Evolutionary conservation across 257 asterid genomes (phyloP), one percentile per base, ranked within the genome.

Genomic region (Cynanchum wilfordii): DNA sequence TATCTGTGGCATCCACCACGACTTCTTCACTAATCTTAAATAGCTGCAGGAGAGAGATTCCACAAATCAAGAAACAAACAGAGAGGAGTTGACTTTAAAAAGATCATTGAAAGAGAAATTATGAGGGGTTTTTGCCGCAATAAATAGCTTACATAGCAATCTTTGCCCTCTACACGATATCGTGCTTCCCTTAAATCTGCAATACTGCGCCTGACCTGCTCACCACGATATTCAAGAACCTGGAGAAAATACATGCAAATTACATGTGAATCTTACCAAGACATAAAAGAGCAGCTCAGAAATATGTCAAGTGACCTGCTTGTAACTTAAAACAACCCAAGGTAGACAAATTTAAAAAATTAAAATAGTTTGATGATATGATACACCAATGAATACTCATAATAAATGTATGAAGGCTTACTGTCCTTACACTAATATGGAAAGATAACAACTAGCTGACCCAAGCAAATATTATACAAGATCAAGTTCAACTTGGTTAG

Each of bases 141-240:
- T 19, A 51, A n/a, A n/a, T 69, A 69, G 52, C 98, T 70, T 66
- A 95, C 99, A 68, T 95, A 95, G 86, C 99, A 95, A 79, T 92
- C 98, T 87, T 95, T 95, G 79, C 99, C 96, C 80, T 82, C 85
- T 44, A 85, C 68, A 30, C 88, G 92, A 78, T 95, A 95, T 70
- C 83, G 93, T 72, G 93, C 92, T 83, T 95, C 99, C 83, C 99
- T 88, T 57, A 92, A 84, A 84, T 95, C 99, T 44, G 99, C 98
- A 80, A 95, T 82, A 76, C 97, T 87, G 76, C 98, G 86, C 79
- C 99, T 86, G 71, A 95, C 98, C 81, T 89, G 97, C 84, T 95
- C 99, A 42, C 99, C 98, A 66, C 99, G 99, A 80, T 95, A 95
- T 82, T 95, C 99, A 57, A 95, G 90, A 80, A 95, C 97, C 99